These are phyloP conservation scores for Rhizophagus clarus DNA, from an alignment of 192 early-diverging fungal genomes.

Conservation along the genomic window DNA sequence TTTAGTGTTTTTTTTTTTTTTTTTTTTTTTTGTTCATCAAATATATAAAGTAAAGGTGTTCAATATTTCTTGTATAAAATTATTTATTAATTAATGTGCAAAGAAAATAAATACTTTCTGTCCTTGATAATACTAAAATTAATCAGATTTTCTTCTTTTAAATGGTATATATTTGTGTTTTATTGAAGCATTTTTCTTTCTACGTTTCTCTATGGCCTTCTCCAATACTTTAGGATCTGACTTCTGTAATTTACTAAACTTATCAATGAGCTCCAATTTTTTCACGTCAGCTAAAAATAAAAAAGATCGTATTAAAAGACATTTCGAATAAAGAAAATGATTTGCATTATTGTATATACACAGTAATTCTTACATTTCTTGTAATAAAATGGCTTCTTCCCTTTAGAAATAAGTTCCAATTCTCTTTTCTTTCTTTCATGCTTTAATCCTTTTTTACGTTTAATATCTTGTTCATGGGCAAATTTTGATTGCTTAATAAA, in stretches of 20 bases:
- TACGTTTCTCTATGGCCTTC: constrained; percentile 85
- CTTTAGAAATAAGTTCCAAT: constrained; percentile 74
- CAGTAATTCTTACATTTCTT: constrained; percentile 72
- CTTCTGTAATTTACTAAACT: constrained; percentile 72
- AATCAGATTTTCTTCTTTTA: constrained; percentile 46
- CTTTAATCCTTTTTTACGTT: constrained; percentile 63
- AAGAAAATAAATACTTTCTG: too few relatives aligned
- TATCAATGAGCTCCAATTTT: constrained; percentile 84
- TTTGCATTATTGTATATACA: constrained; percentile 23
- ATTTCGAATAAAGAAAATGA: too few relatives aligned
- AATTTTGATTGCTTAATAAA: constrained; percentile 44
- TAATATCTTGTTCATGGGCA: constrained; percentile 49
- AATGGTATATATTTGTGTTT: constrained; percentile 74
- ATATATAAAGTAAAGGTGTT: too few relatives aligned
- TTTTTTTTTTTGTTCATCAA: too few relatives aligned
- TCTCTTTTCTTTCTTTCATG: constrained; percentile 83
- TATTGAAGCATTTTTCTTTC: constrained; percentile 91
- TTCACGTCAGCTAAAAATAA: constrained; percentile 65
- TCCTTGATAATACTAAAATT: not conserved
- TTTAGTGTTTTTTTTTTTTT: too few relatives aligned
- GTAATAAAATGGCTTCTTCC: constrained; percentile 94
- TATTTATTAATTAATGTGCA: too few relatives aligned
- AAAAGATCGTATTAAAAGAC: not conserved
- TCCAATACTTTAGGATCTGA: constrained; percentile 73
- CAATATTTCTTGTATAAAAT: too few relatives aligned